phyloP scores from a whole-genome alignment of 108 stramenopile species.

The Epithemia pelagica region DNA sequence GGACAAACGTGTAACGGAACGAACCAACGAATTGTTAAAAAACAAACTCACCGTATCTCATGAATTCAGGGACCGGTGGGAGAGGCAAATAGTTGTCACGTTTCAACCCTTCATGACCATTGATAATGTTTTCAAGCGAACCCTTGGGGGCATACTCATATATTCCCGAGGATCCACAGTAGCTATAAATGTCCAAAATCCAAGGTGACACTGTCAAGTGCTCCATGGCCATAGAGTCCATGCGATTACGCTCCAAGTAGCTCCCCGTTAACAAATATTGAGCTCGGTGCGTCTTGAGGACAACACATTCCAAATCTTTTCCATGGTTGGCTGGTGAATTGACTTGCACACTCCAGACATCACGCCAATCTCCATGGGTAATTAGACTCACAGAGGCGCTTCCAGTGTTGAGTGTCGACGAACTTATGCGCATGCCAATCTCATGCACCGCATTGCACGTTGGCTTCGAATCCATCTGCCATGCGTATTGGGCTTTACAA shows the following conservation, averaged over 20 bases:
- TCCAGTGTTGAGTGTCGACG: too few species aligned
- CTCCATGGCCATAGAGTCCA: slow-evolving; percentile 77
- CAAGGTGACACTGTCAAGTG: slow-evolving; percentile 46
- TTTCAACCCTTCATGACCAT: too few species aligned
- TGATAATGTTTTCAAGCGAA: too few species aligned
- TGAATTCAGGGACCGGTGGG: too few species aligned
- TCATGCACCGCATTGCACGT: slow-evolving; percentile 72
- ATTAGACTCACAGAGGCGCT: not conserved
- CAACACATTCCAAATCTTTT: too few species aligned
- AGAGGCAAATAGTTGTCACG: too few species aligned
- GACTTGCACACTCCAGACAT: slow-evolving; percentile 43
- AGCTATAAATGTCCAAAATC: slow-evolving; percentile 68
- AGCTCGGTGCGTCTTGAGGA: not conserved
- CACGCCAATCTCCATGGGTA: slow-evolving; percentile 58
- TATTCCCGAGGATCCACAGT: slow-evolving; percentile 57
- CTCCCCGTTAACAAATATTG: slow-evolving; percentile 17
- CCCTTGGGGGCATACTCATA: slow-evolving; percentile 58
- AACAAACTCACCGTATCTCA: too few species aligned
- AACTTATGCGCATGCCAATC: slow-evolving; percentile 50
- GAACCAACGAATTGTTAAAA: too few species aligned
- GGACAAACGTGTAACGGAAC: too few species aligned
- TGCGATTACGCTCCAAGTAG: slow-evolving; percentile 56
- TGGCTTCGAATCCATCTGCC: slow-evolving; percentile 54
- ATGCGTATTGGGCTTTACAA: slow-evolving; percentile 54
- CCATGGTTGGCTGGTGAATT: too few species aligned